Conservation (phyloP, 306 rosid genomes). For the Cucurbita pepo region DNA sequence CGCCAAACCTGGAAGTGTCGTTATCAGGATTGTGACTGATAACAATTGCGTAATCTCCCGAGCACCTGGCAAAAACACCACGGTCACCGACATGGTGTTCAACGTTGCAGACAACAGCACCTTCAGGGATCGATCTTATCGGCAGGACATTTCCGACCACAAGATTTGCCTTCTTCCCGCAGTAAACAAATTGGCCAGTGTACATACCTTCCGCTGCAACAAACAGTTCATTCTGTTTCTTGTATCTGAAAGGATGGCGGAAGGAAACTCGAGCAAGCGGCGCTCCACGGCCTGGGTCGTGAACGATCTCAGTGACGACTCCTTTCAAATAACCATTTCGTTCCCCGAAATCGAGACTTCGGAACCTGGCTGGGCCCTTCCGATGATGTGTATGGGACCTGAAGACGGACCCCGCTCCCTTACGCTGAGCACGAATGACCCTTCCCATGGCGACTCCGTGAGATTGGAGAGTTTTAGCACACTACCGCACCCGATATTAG, state of each 20-base stretch:
- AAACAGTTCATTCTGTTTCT: slow-evolving; percentile 54
- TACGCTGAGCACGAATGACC: slow-evolving; percentile 70
- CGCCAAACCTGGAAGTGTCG: slow-evolving; percentile 42
- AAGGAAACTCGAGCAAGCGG: slow-evolving; percentile 61
- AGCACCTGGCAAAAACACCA: slow-evolving; percentile 52
- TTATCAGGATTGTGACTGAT: slow-evolving; percentile 70
- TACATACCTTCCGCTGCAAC: slow-evolving; percentile 64
- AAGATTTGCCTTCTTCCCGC: slow-evolving; percentile 70
- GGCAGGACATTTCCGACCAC: slow-evolving; percentile 66
- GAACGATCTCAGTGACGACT: slow-evolving; percentile 52
- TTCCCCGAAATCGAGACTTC: slow-evolving; percentile 69
- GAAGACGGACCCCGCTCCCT: slow-evolving; percentile 78
- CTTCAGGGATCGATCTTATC: slow-evolving; percentile 54
- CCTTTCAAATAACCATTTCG: slow-evolving; percentile 64
- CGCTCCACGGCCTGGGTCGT: slow-evolving; percentile 78
- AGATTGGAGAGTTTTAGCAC: background rate
- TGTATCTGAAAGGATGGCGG: slow-evolving; percentile 63
- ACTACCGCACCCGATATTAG: background rate
- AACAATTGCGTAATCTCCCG: slow-evolving; percentile 69
- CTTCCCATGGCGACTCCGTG: slow-evolving; percentile 35
- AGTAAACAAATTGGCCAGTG: slow-evolving; percentile 58
- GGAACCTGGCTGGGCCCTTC: slow-evolving; percentile 61
- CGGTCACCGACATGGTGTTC: slow-evolving; percentile 85
- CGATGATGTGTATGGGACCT: slow-evolving; percentile 75
- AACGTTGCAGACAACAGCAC: slow-evolving; percentile 63